Evolutionary conservation across 2,329 filamentous ascomycete genomes (phyloP).

Genomic region (Fusarium lateritium): DNA sequence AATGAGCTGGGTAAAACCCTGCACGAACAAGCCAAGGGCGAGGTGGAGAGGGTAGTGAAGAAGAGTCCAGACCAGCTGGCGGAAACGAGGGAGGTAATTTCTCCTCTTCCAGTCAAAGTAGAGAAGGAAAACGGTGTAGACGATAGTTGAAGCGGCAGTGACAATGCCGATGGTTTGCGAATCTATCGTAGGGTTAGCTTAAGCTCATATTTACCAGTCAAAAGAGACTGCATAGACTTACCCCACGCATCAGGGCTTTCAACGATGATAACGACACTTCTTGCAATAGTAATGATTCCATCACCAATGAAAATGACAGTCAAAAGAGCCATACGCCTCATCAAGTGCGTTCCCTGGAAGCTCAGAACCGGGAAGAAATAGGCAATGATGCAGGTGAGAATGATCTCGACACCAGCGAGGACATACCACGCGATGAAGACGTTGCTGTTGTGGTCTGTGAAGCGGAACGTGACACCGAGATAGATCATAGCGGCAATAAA

Average conservation of each 20-base stretch:
- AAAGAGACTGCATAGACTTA: conserved; percentile 37
- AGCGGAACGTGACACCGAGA: conserved; percentile 59
- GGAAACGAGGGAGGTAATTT: conserved; percentile 68
- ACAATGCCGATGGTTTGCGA: conserved; percentile 58
- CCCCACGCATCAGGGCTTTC: conserved; percentile 59
- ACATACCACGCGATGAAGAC: conserved; percentile 66
- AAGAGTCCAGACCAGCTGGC: conserved; percentile 71
- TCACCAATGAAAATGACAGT: conserved; percentile 78
- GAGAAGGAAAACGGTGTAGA: conserved; percentile 63
- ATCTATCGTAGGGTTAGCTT: conserved; percentile 49
- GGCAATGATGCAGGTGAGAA: conserved; percentile 67
- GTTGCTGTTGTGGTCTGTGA: conserved; percentile 52
- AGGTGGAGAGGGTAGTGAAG: conserved; percentile 76
- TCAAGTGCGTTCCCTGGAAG: conserved; percentile 74
- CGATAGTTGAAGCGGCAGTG: conserved; percentile 56
- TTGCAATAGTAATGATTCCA: conserved; percentile 71
- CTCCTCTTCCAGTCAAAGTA: conserved; percentile 77
- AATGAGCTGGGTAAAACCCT: conserved; percentile 72
- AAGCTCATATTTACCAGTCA: rapidly evolving
- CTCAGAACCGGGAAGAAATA: conserved; percentile 69
- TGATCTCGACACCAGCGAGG: conserved; percentile 66
- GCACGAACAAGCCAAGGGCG: conserved; percentile 73
- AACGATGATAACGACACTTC: conserved; percentile 66
- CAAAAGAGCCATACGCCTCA: conserved; percentile 74
- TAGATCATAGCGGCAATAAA: conserved; percentile 57